Evolutionary conservation across 2,329 filamentous ascomycete species (phyloP).

Genomic region (Cercospora janseana): DNA sequence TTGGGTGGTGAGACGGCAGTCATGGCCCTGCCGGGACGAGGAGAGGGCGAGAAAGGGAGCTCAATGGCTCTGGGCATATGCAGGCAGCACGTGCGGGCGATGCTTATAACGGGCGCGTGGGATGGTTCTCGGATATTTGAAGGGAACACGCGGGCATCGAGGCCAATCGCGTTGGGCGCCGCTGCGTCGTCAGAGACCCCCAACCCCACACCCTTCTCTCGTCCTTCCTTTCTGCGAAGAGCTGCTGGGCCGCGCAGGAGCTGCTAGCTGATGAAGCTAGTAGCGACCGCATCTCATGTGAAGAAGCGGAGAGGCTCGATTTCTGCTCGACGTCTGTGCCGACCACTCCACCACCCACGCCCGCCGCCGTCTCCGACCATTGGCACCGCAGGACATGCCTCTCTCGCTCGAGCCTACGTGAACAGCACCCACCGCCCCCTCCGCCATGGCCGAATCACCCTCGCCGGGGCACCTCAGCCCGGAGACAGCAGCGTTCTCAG

Average conservation of each 20-base stretch:
- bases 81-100: neutral
- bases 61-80: conserved; percentile 1
- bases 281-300: conserved; percentile 5
- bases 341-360: neutral
- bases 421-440: conserved; percentile 4
- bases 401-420: conserved; percentile 10
- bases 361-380: neutral
- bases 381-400: conserved; percentile 7
- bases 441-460: conserved; percentile 17
- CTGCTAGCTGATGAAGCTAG: conserved; percentile 11
- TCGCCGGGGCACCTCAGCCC: conserved; percentile 9
- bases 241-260: conserved; percentile 2
- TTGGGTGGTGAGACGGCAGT: neutral
- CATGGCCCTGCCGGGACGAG: conserved; percentile 5
- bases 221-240: neutral
- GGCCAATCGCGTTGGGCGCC: too few species aligned
- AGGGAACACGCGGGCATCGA: neutral
- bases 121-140: conserved; percentile 6
- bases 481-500: neutral
- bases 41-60: neutral
- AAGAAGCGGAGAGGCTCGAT: conserved; percentile 8
- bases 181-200: too few species aligned
- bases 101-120: conserved; percentile 3
- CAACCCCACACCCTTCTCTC: conserved; percentile 1
- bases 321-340: conserved; percentile 8